A percentile compares a stretch with the other conserved stretches of the same genome.
These are phyloP conservation scores for Alnus rubra DNA, from an alignment of 306 rosid species.

Conservation along the genomic window DNA sequence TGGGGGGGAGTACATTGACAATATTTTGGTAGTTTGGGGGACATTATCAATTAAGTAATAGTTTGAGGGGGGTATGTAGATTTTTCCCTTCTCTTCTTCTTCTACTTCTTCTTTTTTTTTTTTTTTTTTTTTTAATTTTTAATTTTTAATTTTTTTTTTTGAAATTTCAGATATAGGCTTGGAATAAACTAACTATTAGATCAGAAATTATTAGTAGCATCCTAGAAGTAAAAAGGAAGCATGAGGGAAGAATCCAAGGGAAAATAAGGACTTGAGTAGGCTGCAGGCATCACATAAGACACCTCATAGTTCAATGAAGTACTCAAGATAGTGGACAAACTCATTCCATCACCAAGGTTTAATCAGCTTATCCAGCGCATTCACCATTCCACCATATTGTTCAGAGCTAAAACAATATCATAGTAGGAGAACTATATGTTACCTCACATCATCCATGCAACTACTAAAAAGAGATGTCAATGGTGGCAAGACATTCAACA, in stretches of 20 bases:
- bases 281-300: not conserved
- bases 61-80: too few species aligned
- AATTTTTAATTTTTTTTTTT: not conserved
- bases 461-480: not conserved
- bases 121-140: not conserved
- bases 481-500: not conserved
- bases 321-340: not conserved
- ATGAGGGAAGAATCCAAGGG: constrained; percentile 3
- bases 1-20: too few species aligned
- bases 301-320: constrained; percentile 1
- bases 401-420: not conserved
- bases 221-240: not conserved
- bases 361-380: not conserved
- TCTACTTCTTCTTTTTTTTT: too few species aligned
- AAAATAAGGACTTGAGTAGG: not conserved
- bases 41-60: too few species aligned
- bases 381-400: not conserved
- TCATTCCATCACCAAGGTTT: not conserved
- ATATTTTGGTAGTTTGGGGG: too few species aligned
- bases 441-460: not conserved
- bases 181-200: not conserved
- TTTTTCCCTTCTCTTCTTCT: too few species aligned
- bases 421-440: not conserved
- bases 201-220: not conserved
- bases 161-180: not conserved